Percentiles rank a stretch among this genome's conserved stretches.
phyloP scores from a whole-genome alignment of 106 monocot genomes.

The Allium sativum region DNA sequence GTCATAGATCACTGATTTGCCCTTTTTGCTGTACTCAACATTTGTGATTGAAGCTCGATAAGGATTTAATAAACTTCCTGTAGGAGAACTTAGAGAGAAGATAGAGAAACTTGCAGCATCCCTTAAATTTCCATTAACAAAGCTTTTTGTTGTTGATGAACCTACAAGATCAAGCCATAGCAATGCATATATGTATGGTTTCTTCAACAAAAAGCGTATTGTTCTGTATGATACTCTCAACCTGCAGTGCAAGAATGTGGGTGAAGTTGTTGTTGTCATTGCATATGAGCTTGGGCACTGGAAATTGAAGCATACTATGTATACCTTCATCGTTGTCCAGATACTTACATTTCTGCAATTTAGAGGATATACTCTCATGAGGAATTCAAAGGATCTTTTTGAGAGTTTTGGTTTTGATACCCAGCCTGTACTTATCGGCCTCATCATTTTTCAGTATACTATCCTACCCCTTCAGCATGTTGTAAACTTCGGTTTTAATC shows the following conservation, averaged over 20 bases:
- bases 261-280: constrained; percentile 96
- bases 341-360: constrained; percentile 84
- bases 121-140: too few species aligned
- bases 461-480: constrained; percentile 83
- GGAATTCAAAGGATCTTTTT: constrained; percentile 89
- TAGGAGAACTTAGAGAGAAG: too few species aligned
- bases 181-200: constrained; percentile 99
- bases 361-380: constrained; percentile 88
- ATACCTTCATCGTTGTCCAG: constrained; percentile 84
- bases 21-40: too few species aligned
- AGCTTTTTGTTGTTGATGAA: too few species aligned
- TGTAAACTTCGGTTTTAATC: constrained; percentile 81
- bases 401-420: constrained; percentile 88
- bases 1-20: too few species aligned
- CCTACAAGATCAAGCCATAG: too few species aligned
- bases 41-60: too few species aligned
- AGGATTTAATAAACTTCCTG: too few species aligned
- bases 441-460: constrained; percentile 94
- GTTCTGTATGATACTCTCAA: constrained; percentile 90
- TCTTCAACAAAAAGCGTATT: constrained; percentile 97
- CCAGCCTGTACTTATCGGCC: constrained; percentile 83
- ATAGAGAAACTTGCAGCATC: too few species aligned
- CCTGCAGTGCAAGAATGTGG: constrained; percentile 78
- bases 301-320: constrained; percentile 92
- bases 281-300: constrained; percentile 98